Conservation (phyloP, 148 eudicot genomes). For the Rhododendron molle region DNA sequence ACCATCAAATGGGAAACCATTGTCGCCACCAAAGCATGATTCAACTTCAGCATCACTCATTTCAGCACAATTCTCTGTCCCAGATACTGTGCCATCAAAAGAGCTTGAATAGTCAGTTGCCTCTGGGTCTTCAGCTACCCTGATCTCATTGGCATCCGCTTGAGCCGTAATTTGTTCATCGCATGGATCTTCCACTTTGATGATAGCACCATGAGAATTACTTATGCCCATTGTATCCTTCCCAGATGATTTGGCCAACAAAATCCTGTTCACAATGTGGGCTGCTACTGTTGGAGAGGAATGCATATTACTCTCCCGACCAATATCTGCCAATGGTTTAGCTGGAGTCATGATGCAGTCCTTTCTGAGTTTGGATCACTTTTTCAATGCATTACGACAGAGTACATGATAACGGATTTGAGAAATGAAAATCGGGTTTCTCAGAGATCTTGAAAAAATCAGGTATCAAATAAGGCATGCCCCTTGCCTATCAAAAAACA, state of each 20-base stretch:
- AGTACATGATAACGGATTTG: not conserved
- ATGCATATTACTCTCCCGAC: not conserved
- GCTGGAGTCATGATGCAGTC: slow-evolving; percentile 1
- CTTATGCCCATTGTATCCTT: slow-evolving; percentile 33
- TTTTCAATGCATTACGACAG: not conserved
- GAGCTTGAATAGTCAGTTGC: slow-evolving; percentile 95
- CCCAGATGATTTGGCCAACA: slow-evolving; percentile 21
- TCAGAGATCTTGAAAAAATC: not conserved
- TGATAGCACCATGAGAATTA: slow-evolving; percentile 27
- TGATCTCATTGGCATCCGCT: slow-evolving; percentile 18
- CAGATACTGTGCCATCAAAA: slow-evolving; percentile 71
- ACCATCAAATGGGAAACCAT: slow-evolving; percentile 42
- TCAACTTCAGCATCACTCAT: slow-evolving; percentile 85
- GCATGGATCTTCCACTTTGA: slow-evolving; percentile 35
- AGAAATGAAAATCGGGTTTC: not conserved
- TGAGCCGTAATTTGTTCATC: slow-evolving; percentile 32
- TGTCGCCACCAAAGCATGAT: slow-evolving; percentile 51
- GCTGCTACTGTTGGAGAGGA: slow-evolving; percentile 12
- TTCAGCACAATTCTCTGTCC: slow-evolving; percentile 51
- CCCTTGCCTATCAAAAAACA: not conserved
- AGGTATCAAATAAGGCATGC: not conserved
- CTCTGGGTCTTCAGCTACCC: slow-evolving; percentile 52
- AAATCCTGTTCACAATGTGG: slow-evolving; percentile 20
- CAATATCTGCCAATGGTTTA: slow-evolving; percentile 5
- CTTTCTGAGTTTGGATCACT: not conserved